A percentile compares a stretch with the other conserved stretches of the same genome.
phyloP scores from a whole-genome alignment of 176 grass and related monocot species.

The Guadua angustifolia region DNA sequence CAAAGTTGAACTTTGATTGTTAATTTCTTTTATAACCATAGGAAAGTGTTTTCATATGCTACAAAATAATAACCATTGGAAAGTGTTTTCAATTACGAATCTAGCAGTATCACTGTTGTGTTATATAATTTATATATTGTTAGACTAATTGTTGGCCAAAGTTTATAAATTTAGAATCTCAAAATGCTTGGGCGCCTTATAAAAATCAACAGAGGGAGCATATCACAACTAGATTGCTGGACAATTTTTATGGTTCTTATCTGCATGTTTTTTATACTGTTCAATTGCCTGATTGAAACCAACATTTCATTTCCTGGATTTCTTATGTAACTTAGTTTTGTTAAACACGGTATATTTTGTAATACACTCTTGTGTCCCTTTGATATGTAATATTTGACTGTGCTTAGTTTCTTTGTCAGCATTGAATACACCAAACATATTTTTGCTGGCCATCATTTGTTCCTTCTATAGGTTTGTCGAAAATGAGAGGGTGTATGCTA shows the following conservation, averaged over 20 bases:
- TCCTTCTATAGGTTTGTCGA: constrained; percentile 70
- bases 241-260: background rate
- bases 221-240: background rate
- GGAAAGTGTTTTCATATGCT: too few relatives aligned
- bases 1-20: too few relatives aligned
- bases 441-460: constrained; percentile 35
- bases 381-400: background rate
- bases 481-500: constrained; percentile 50
- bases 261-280: background rate
- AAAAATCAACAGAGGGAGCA: too few relatives aligned
- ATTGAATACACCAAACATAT: background rate
- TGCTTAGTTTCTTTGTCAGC: background rate
- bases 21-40: too few relatives aligned
- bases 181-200: too few relatives aligned
- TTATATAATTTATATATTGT: too few relatives aligned
- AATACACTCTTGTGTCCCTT: background rate
- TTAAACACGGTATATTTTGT: background rate
- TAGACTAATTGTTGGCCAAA: too few relatives aligned
- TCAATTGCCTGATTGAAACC: background rate
- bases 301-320: background rate
- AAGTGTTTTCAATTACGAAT: too few relatives aligned
- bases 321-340: background rate
- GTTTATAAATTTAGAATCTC: too few relatives aligned
- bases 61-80: too few relatives aligned
- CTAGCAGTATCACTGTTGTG: too few relatives aligned